Base-by-base conservation (phyloP, 768 basidiomycete genomes). In the Macrolepiota fuliginosa region DNA sequence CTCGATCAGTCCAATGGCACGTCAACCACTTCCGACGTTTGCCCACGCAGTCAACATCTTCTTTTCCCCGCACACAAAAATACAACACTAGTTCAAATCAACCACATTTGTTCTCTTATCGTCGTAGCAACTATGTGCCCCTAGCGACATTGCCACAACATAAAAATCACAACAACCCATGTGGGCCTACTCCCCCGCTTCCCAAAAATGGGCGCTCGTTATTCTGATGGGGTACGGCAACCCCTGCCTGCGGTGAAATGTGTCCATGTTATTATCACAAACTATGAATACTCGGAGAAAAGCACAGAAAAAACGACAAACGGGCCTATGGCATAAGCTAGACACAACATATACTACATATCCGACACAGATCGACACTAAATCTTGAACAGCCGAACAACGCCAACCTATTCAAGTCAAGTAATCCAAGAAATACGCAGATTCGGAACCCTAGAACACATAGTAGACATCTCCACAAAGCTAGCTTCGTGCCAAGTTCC, bases 11-110 rank as follows among this genome's bases (percentile, higher is more conserved):
- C 42, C 17, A 45, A 24, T 49, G 24, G 22, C 40, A 49, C 12
- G 46, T 61, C 45, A 47, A 61, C 42, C 37, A 47, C 24, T 37
- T 46, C 40, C 22, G 50, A 42, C 5, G 25, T 61, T 61, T 61
- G 60, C 60, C 60, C 60, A 61, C 54, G 60, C 53, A 19, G 25
- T 49, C 47, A 49, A 49, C 47, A 24, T 4, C 12, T 49, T 42
- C 40, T 24, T 49, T 49, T 13, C 47, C 47, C 47, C 47, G 47
- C 47, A 49, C 47, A 13, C 25, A 49, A 49, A 49, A 49, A 49
- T 49, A 49, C 47, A 49, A 27, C 47, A 49, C 19, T 27, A 12
- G 2, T 49, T 12, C 19, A 22, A 22, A 49, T 3, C 47, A 49
- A 0, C 47, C 11, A 45, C 42, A 17, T 45, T 45, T 45, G 42